These are phyloP conservation scores for Trichosporon coremiiforme DNA, from an alignment of 1,284 basidiomycete species.

Conservation along the genomic window DNA sequence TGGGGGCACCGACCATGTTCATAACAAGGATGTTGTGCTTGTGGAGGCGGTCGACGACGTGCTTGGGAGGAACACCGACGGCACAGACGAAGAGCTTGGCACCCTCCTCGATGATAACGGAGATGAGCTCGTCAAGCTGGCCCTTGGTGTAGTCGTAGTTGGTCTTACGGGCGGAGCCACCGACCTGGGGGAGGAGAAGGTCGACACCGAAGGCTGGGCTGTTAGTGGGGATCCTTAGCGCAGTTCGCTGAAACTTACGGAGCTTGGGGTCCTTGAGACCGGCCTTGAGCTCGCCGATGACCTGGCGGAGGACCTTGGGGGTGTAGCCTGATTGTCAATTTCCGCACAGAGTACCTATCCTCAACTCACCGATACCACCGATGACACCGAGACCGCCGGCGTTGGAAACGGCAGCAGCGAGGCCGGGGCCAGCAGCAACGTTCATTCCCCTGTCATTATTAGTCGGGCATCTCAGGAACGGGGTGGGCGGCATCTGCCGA, in stretches of 20 bases:
- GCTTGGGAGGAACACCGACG: constrained; percentile 73
- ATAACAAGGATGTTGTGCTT: constrained; percentile 75
- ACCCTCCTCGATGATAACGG: constrained; percentile 85
- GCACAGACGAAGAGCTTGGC: constrained; percentile 79
- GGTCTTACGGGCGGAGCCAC: constrained; percentile 77
- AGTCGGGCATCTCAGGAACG: not conserved
- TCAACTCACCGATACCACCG: constrained; percentile 63
- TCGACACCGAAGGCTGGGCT: constrained; percentile 78
- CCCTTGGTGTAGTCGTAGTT: constrained; percentile 70
- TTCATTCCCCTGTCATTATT: constrained; percentile 67
- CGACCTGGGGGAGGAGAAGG: constrained; percentile 77
- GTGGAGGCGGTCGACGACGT: constrained; percentile 76
- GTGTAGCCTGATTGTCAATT: constrained; percentile 26
- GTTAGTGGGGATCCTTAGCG: not conserved
- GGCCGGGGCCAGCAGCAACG: constrained; percentile 80
- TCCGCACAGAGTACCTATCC: not conserved
- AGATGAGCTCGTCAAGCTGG: constrained; percentile 66
- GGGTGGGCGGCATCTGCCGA: not conserved
- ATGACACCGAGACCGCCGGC: constrained; percentile 85
- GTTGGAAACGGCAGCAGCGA: constrained; percentile 73
- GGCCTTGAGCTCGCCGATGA: constrained; percentile 75
- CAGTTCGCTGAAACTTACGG: not conserved
- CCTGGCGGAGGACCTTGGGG: constrained; percentile 54
- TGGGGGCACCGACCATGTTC: constrained; percentile 91
- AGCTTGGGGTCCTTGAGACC: constrained; percentile 59